Conservation (phyloP, 352 stramenopile species). For the Salisapilia sapeloensis region DNA sequence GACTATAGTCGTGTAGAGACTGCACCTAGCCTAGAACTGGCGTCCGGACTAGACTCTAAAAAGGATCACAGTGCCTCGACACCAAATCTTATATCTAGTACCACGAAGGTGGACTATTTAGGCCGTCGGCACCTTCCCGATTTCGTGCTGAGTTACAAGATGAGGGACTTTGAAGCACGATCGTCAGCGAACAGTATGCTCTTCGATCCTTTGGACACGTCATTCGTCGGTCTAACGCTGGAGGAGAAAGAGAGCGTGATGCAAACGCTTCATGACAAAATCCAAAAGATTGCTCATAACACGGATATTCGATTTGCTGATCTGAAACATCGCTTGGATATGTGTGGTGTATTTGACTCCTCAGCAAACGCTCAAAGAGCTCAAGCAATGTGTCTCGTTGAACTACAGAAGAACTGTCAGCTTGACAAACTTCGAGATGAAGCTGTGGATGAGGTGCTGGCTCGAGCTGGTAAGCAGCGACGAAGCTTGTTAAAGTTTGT, state of each 20-base stretch:
- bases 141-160: conserved; percentile 59
- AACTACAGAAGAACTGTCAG: conserved; percentile 42
- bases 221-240: conserved; percentile 28
- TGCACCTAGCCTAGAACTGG: no score
- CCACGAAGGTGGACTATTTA: conserved; percentile 1
- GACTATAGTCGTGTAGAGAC: no score
- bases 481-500: no score
- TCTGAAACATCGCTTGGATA: conserved; percentile 30
- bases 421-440: conserved; percentile 45
- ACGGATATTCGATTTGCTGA: conserved; percentile 36
- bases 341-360: conserved; percentile 41
- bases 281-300: conserved; percentile 31
- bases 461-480: no score
- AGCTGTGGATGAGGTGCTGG: conserved; percentile 32
- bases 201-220: conserved; percentile 33
- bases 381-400: conserved; percentile 47
- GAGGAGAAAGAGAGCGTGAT: conserved; percentile 66
- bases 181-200: conserved; percentile 27
- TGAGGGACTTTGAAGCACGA: conserved; percentile 61
- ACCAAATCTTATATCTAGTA: no score
- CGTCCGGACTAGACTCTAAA: no score
- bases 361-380: conserved; percentile 36
- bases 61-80: no score
- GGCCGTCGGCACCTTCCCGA: conserved; percentile 55
- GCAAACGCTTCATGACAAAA: conserved; percentile 47